Evolutionary conservation across 2,329 filamentous ascomycete genomes (phyloP).

Genomic region (Penicillium frequentans): DNA sequence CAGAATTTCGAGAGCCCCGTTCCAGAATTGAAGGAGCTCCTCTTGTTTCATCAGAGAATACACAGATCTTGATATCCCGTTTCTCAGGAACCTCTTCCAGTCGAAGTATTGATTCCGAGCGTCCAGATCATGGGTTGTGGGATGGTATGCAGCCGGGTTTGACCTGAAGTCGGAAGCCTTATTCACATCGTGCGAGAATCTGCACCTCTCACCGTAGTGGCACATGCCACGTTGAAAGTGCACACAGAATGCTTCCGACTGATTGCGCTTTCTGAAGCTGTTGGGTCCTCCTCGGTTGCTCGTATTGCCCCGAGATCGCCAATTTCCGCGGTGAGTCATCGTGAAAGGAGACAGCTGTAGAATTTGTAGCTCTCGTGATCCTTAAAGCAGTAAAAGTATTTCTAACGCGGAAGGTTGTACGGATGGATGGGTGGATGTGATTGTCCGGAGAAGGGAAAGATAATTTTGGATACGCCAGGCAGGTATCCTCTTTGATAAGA

Average conservation of each 20-base stretch:
- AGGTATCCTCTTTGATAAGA: too few species aligned
- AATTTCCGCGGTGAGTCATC: conserved; percentile 4
- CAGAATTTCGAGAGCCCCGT: background rate
- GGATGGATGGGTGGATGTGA: too few species aligned
- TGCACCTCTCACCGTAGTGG: background rate
- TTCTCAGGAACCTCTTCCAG: background rate
- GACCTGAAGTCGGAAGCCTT: background rate
- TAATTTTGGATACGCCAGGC: too few species aligned
- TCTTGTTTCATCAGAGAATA: background rate
- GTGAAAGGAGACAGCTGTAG: too few species aligned
- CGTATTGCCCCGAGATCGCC: conserved; percentile 5
- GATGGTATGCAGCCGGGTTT: background rate
- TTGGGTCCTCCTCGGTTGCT: background rate
- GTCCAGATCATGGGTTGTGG: background rate
- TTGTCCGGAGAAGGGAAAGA: too few species aligned
- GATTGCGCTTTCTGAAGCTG: background rate
- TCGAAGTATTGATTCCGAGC: background rate
- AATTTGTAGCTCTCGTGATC: too few species aligned
- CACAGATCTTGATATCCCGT: background rate
- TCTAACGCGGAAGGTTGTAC: too few species aligned
- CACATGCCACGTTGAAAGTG: background rate
- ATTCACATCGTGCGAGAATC: background rate
- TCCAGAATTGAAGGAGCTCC: background rate
- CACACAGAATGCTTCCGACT: background rate
- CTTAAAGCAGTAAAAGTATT: too few species aligned